These are phyloP conservation scores for Colletotrichum chrysophilum DNA, from an alignment of 2,329 filamentous ascomycete genomes.

Conservation along the genomic window DNA sequence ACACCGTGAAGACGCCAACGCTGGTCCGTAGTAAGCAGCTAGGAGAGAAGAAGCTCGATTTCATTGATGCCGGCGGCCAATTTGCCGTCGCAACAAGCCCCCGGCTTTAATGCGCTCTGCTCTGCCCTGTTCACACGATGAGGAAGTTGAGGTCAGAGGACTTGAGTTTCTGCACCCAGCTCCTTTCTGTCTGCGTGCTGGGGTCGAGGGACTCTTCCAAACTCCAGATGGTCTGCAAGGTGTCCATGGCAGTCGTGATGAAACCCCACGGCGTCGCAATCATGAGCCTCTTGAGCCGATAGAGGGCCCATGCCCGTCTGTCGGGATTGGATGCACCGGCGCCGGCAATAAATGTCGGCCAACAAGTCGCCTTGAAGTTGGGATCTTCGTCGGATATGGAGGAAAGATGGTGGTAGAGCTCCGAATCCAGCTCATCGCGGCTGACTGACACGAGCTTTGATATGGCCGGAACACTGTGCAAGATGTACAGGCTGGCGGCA, in stretches of 20 bases:
- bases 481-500: conserved; percentile 50
- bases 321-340: conserved; percentile 50
- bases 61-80: conserved; percentile 10
- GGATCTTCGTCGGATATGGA: conserved; percentile 53
- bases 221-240: conserved; percentile 49
- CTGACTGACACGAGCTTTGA: conserved; percentile 31
- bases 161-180: conserved; percentile 51
- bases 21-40: neutral
- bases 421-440: conserved; percentile 41
- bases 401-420: conserved; percentile 52
- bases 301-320: conserved; percentile 53
- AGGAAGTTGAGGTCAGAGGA: conserved; percentile 47
- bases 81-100: conserved; percentile 8
- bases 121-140: conserved; percentile 38
- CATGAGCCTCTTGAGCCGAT: conserved; percentile 46
- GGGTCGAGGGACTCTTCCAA: conserved; percentile 27
- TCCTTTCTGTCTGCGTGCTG: conserved; percentile 26
- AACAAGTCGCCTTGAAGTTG: conserved; percentile 61
- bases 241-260: conserved; percentile 50
- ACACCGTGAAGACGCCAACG: conserved; percentile 69
- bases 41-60: neutral
- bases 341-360: conserved; percentile 62
- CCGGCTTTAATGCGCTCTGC: neutral
- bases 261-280: conserved; percentile 54
- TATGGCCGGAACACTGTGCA: conserved; percentile 41